phyloP scores from a whole-genome alignment of 176 grass and related monocot species.

The Carex scoparia region DNA sequence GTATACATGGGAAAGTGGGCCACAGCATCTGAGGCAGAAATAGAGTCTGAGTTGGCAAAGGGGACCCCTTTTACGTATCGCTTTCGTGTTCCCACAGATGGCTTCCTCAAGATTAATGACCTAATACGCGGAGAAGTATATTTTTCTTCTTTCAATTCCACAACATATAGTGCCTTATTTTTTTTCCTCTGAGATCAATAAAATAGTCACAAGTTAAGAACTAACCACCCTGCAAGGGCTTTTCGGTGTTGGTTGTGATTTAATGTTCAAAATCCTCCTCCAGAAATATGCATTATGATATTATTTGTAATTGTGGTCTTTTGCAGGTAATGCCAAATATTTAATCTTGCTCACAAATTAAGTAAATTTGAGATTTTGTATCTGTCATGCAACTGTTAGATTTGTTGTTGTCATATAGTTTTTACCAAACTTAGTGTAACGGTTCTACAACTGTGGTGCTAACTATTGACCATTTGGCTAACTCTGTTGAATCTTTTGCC shows the following conservation, averaged over 20 bases:
- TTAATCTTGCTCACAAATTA: background rate
- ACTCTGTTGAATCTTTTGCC: background rate
- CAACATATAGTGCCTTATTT: background rate
- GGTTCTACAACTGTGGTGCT: no score
- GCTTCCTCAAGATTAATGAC: slow-evolving; percentile 78
- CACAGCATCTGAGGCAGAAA: slow-evolving; percentile 64
- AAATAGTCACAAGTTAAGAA: background rate
- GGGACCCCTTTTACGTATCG: slow-evolving; percentile 87
- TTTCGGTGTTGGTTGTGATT: background rate
- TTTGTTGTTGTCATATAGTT: background rate
- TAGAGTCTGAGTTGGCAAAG: slow-evolving; percentile 66
- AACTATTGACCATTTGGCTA: background rate
- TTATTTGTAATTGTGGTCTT: background rate
- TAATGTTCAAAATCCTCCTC: background rate
- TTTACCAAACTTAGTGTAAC: background rate
- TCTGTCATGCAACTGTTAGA: background rate
- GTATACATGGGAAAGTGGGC: slow-evolving; percentile 93
- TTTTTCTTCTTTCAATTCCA: background rate
- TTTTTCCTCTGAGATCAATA: background rate
- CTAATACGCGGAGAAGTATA: slow-evolving; percentile 92
- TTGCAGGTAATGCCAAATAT: background rate
- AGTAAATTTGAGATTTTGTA: slow-evolving; percentile 4
- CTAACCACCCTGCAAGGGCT: background rate
- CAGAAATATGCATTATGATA: background rate
- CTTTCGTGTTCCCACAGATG: slow-evolving; percentile 78